phyloP scores from a whole-genome alignment of 2,329 filamentous ascomycete genomes.

The Colletotrichum musicola region DNA sequence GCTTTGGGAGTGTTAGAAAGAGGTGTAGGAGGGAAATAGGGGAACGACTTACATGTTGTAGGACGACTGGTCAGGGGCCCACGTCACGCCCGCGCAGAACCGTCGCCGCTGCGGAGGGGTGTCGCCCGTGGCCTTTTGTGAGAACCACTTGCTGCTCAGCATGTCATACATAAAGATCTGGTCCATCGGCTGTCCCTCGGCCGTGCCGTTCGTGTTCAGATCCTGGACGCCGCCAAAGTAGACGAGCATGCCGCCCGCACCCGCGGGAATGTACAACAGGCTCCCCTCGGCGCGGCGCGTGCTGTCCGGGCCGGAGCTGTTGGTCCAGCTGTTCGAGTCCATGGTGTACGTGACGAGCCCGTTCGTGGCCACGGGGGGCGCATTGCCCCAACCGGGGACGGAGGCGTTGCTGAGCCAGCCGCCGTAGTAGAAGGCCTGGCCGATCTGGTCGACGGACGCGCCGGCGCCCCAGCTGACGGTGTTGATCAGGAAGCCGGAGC shows the following conservation, averaged over 20 bases:
- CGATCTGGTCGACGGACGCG: conserved; percentile 64
- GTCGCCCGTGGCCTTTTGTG: conserved; percentile 66
- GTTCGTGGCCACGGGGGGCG: conserved; percentile 60
- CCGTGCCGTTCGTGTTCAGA: conserved; percentile 59
- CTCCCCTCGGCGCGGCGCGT: conserved; percentile 69
- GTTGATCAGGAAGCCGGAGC: conserved; percentile 50
- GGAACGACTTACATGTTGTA: conserved; percentile 70
- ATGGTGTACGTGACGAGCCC: conserved; percentile 70
- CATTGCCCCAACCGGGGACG: conserved; percentile 61
- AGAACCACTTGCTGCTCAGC: conserved; percentile 70
- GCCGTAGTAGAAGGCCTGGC: conserved; percentile 72
- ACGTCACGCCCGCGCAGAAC: conserved; percentile 73
- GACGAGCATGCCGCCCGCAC: conserved; percentile 69
- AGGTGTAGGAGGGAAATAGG: not conserved
- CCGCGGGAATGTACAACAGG: conserved; percentile 71
- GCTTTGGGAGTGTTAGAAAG: conserved; percentile 48
- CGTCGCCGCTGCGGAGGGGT: conserved; percentile 65
- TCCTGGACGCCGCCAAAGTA: conserved; percentile 73
- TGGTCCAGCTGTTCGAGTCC: conserved; percentile 63
- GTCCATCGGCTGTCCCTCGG: conserved; percentile 59
- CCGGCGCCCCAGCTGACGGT: conserved; percentile 70
- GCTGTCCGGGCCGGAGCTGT: conserved; percentile 66
- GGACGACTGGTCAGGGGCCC: conserved; percentile 69
- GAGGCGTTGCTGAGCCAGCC: conserved; percentile 71
- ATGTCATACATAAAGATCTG: conserved; percentile 73